These are phyloP conservation scores for Myxozyma mucilagina DNA, from an alignment of 805 yeast species.

Conservation along the genomic window DNA sequence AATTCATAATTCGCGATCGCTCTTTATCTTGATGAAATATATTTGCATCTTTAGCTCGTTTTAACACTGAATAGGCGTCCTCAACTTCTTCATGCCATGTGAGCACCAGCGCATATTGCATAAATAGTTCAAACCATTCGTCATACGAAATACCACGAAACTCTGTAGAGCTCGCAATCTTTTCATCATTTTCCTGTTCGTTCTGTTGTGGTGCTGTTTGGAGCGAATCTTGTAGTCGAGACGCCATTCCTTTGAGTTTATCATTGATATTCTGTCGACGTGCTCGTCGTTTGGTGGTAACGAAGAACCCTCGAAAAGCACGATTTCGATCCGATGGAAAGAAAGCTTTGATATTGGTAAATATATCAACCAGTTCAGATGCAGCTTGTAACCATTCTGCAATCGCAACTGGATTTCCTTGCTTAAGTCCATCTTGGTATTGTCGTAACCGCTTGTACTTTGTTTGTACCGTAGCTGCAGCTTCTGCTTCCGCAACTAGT, in stretches of 20 bases:
- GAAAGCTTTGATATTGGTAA: constrained; percentile 72
- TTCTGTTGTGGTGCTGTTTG: constrained; percentile 52
- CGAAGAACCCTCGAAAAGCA: constrained; percentile 62
- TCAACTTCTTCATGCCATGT: constrained; percentile 60
- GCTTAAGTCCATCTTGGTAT: constrained; percentile 21
- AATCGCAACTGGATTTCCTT: constrained; percentile 56
- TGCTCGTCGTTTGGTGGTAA: constrained; percentile 53
- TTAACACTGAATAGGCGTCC: constrained; percentile 68
- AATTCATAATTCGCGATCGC: constrained; percentile 58
- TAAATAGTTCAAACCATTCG: constrained; percentile 81
- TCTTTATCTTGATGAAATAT: constrained; percentile 70
- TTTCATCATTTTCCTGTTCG: constrained; percentile 43
- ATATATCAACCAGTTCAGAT: constrained; percentile 77
- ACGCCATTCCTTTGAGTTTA: constrained; percentile 63
- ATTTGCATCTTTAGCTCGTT: constrained; percentile 72
- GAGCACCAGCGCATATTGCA: constrained; percentile 71
- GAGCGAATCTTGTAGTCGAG: constrained; percentile 42
- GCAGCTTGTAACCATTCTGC: constrained; percentile 83
- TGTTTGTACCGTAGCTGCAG: constrained; percentile 18
- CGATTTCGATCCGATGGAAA: constrained; percentile 75
- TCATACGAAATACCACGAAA: constrained; percentile 77
- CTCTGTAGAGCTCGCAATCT: constrained; percentile 38
- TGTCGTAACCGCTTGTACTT: constrained; percentile 23
- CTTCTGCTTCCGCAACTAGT: constrained; percentile 26
- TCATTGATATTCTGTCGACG: constrained; percentile 69